Evolutionary conservation across 441 rosid species (phyloP), one percentile per base, ranked within the genome.

Genomic region (Syzygium syzygioides): DNA sequence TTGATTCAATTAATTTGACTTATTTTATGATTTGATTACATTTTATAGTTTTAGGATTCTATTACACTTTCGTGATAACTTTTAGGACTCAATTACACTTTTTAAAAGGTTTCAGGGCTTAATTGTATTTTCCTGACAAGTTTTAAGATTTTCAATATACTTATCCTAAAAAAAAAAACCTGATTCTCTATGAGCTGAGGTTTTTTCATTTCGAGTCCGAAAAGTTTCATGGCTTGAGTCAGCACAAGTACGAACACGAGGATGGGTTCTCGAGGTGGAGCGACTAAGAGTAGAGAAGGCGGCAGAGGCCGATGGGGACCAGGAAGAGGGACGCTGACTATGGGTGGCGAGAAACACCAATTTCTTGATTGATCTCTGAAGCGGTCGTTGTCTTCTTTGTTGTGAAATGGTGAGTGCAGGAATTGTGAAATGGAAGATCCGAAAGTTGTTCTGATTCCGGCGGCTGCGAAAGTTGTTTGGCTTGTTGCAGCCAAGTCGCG

Each of bases 191-290:
- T 30, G 8, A 30, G 37, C 8, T 5, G 23, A 15, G 41, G 12
- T 3, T 94, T 62, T 89, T 93, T 91, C 90, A 90, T 89, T 89
- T 93, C 60, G 90, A 30, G 23, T 64, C 91, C 41, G 93, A 92
- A 89, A 94, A 91, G 85, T 91, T 92, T 94, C 94, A 92, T 6
- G 92, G 90, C 86, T 91, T 92, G 88, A 96, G 93, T 90, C 90
- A 85, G 87, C 48, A 45, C 48, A 2, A 45, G 48, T 45, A 7
- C 9, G 2, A 45, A 45, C 87, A 92, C 9, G 87, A 89, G 88
- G 95, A 93, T 85, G 97, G 94, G 90, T 89, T 92, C 28, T 90
- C 88, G 86, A 94, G 91, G 89, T 87, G 93, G 86, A 91, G 91
- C 19, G 95, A 93, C 26, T 94, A 92, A 48, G 94, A 92, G 86